Conservation (phyloP, 108 stramenopile species). For the Nitzschia inconspicua region DNA sequence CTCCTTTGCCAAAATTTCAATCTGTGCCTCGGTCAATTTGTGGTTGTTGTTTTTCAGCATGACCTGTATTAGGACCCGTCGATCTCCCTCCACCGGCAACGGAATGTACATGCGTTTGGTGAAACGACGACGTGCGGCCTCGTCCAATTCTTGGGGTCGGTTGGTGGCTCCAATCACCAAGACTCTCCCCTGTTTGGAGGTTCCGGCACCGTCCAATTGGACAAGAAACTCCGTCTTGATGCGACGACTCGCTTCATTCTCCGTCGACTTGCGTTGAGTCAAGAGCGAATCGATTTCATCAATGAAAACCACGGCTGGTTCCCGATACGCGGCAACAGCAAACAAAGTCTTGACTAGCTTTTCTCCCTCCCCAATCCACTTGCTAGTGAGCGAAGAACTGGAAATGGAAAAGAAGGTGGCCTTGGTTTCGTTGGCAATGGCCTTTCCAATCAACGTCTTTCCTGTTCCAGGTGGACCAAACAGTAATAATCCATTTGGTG, state of each 20-base stretch:
- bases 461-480: constrained; percentile 80
- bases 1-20: constrained; percentile 69
- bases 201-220: constrained; percentile 90
- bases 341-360: constrained; percentile 96
- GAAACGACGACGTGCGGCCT: constrained; percentile 96
- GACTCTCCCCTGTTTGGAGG: constrained; percentile 77
- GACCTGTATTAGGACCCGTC: constrained; percentile 67
- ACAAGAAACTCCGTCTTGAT: constrained; percentile 96
- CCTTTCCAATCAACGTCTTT: constrained; percentile 99
- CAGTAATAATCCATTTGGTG: constrained; percentile 85
- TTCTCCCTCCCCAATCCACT: constrained; percentile 99
- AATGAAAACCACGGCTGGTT: constrained; percentile 93
- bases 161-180: constrained; percentile 98
- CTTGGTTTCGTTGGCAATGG: constrained; percentile 94
- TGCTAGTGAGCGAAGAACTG: constrained; percentile 95
- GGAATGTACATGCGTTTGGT: constrained; percentile 94
- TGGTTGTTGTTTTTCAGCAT: constrained; percentile 87
- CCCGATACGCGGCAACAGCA: constrained; percentile 89
- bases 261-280: constrained; percentile 86
- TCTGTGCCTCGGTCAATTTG: constrained; percentile 54
- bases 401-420: constrained; percentile 99
- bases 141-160: constrained; percentile 97
- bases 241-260: constrained; percentile 92
- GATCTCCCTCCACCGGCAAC: constrained; percentile 79
- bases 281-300: constrained; percentile 96